Percentiles rank a stretch among this genome's conserved stretches.
Conservation (phyloP, 2,329 filamentous ascomycete species). For the Fusarium fracticaudum region DNA sequence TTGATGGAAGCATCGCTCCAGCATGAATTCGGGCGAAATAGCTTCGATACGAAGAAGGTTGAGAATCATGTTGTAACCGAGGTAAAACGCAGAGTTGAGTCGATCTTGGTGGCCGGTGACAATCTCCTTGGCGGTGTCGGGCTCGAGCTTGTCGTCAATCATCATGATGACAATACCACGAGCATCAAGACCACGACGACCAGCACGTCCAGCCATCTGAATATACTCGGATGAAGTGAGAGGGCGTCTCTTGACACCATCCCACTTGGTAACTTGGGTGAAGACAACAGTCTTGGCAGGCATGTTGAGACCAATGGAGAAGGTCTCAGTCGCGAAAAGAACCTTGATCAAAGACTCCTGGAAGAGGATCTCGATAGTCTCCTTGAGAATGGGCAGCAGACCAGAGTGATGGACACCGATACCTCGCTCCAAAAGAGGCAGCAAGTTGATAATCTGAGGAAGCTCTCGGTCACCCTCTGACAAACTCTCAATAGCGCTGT, state of each 20-base stretch:
- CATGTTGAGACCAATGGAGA: conserved; percentile 99
- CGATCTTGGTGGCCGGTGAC: conserved; percentile 97
- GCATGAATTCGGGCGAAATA: conserved; percentile 98
- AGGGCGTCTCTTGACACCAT: conserved; percentile 82
- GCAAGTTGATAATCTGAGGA: conserved; percentile 88
- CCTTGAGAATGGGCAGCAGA: conserved; percentile 93
- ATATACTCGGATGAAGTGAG: conserved; percentile 96
- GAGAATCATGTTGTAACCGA: conserved; percentile 99
- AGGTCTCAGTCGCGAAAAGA: conserved; percentile 96
- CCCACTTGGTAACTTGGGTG: conserved; percentile 94
- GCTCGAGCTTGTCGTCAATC: conserved; percentile 97
- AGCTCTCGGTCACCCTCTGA: conserved; percentile 90
- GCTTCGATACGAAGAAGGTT: conserved; percentile 97
- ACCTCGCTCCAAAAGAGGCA: conserved; percentile 88
- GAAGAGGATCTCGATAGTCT: conserved; percentile 98
- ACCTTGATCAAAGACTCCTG: conserved; percentile 98
- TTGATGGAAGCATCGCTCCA: conserved; percentile 98
- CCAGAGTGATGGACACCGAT: conserved; percentile 98
- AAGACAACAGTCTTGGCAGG: conserved; percentile 99
- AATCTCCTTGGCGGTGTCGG: conserved; percentile 90
- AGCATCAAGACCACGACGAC: conserved; percentile 95
- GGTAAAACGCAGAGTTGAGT: conserved; percentile 95
- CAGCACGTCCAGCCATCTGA: conserved; percentile 97
- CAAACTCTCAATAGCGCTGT: conserved; percentile 89
- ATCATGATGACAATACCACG: conserved; percentile 99